These are phyloP conservation scores for Podaxis sp. DNA, from an alignment of 768 basidiomycete species.

Conservation along the genomic window DNA sequence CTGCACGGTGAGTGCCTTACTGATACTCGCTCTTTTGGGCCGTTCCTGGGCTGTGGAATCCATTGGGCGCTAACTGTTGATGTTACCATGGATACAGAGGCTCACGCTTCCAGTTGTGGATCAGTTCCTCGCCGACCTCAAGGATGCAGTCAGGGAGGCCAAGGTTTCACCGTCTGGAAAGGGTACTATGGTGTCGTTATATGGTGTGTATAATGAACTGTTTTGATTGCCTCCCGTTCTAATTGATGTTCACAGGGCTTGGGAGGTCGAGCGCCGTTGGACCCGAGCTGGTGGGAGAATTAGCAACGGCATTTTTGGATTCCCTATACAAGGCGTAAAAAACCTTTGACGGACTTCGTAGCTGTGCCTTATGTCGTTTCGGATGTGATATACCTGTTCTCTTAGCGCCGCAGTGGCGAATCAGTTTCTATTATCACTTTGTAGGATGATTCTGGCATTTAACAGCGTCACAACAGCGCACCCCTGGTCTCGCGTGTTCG, in stretches of 20 bases:
- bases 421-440: not conserved
- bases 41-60: not conserved
- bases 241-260: constrained; percentile 50
- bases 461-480: no score
- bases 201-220: constrained; percentile 56
- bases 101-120: constrained; percentile 79
- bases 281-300: constrained; percentile 72
- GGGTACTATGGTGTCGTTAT: constrained; percentile 89
- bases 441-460: no score
- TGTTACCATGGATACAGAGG: constrained; percentile 41
- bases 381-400: not conserved
- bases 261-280: constrained; percentile 83
- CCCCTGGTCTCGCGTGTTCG: no score
- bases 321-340: constrained; percentile 74
- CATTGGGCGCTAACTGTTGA: not conserved
- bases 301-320: constrained; percentile 82
- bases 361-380: not conserved
- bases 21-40: not conserved
- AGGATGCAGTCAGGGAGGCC: constrained; percentile 72
- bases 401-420: not conserved
- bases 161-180: constrained; percentile 63
- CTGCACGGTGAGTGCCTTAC: constrained; percentile 67
- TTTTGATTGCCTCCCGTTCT: not conserved
- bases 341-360: not conserved
- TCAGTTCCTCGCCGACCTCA: constrained; percentile 81